Evolutionary conservation across 1,139 yeast species (phyloP).

Genomic region (Geotrichum australiense): DNA sequence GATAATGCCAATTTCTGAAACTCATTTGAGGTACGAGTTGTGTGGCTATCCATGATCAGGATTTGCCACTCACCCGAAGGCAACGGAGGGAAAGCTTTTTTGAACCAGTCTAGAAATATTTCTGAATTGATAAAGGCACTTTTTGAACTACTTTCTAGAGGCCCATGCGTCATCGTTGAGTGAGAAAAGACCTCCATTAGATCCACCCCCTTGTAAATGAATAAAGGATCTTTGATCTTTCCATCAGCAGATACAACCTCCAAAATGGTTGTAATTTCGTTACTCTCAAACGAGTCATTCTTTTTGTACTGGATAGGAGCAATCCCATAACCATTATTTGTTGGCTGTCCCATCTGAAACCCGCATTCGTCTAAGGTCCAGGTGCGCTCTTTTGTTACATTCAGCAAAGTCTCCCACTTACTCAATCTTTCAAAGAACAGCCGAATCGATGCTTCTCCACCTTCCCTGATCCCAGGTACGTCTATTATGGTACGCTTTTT

Average conservation of each 20-base stretch:
- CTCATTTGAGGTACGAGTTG: slow-evolving; percentile 38
- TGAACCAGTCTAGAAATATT: slow-evolving; percentile 49
- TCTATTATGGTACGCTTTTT: background rate
- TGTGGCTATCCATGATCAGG: slow-evolving; percentile 40
- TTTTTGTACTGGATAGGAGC: background rate
- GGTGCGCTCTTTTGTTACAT: background rate
- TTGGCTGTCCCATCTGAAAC: background rate
- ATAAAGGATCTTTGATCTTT: background rate
- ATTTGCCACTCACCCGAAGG: slow-evolving; percentile 47
- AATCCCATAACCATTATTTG: background rate
- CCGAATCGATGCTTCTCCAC: background rate
- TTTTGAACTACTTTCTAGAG: slow-evolving; percentile 42
- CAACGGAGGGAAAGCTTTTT: slow-evolving; percentile 47
- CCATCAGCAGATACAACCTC: slow-evolving; percentile 3
- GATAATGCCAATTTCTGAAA: slow-evolving; percentile 42
- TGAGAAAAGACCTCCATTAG: slow-evolving; percentile 38
- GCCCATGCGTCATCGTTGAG: too few relatives aligned
- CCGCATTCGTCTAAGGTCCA: slow-evolving; percentile 6
- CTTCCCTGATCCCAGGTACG: background rate
- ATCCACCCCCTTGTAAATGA: slow-evolving; percentile 5
- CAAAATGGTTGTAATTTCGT: background rate
- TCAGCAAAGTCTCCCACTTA: background rate
- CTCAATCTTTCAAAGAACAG: slow-evolving; percentile 1
- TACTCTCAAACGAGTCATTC: background rate
- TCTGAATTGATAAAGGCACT: slow-evolving; percentile 45